Conservation (phyloP, 2,329 filamentous ascomycete genomes). For the Didymella sp. region DNA sequence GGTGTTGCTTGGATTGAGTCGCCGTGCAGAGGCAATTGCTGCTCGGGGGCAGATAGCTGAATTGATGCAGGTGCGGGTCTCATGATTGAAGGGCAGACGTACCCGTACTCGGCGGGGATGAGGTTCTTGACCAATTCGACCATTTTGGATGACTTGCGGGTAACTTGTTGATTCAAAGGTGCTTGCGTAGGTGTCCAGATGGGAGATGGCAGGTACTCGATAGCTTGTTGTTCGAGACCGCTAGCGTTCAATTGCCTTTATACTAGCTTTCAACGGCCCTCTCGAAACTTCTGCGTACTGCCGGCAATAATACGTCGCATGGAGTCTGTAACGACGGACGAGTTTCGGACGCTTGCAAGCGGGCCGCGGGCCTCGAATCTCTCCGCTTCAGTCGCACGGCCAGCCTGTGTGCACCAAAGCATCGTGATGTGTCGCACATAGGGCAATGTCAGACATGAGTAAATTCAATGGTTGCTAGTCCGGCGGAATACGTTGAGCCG, state of each 20-base stretch:
- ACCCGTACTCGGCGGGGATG: constrained; percentile 20
- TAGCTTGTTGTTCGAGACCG: neutral
- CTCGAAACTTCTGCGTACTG: constrained; percentile 13
- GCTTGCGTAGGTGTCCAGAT: neutral
- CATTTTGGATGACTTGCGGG: constrained; percentile 3
- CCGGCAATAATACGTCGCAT: neutral
- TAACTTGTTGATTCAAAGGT: neutral
- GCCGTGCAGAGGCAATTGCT: neutral
- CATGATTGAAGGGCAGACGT: neutral
- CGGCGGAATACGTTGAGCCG: neutral
- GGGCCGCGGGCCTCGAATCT: constrained; percentile 9
- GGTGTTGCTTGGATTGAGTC: neutral
- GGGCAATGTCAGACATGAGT: neutral
- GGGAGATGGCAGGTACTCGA: neutral
- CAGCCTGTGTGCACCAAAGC: constrained; percentile 3
- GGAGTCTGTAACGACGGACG: constrained; percentile 14
- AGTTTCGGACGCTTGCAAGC: constrained; percentile 10
- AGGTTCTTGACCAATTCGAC: constrained; percentile 21
- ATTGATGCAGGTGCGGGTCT: neutral
- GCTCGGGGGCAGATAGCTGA: neutral
- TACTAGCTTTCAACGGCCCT: constrained; percentile 5
- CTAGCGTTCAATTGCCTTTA: constrained; percentile 1
- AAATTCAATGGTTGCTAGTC: neutral
- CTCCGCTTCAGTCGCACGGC: constrained; percentile 14
- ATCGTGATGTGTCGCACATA: neutral